Conservation (phyloP, 805 yeast species). For the Starmera quercuum region DNA sequence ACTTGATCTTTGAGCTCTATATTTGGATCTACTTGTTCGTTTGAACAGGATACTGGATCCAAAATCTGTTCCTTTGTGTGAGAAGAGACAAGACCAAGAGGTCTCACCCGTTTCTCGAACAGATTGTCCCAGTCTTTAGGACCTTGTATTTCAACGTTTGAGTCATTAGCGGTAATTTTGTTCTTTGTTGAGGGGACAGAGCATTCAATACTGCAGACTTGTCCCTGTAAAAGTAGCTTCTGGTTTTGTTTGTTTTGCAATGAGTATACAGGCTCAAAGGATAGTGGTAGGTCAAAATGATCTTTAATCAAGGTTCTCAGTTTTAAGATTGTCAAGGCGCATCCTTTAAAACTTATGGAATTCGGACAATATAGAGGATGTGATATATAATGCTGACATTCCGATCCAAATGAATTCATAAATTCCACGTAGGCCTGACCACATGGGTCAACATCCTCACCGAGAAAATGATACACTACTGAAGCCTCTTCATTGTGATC, state of each 20-base stretch:
- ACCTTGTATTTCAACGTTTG: conserved; percentile 5
- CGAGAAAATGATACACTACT: conserved; percentile 70
- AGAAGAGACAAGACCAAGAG: conserved; percentile 10
- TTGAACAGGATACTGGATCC: conserved; percentile 10
- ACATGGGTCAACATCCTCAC: conserved; percentile 45
- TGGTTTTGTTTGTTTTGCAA: conserved; percentile 19
- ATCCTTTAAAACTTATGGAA: conserved; percentile 46
- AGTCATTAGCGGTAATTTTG: conserved; percentile 5
- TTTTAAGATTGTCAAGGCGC: conserved; percentile 46
- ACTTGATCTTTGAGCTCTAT: conserved; percentile 40
- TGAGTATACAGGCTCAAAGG: conserved; percentile 18
- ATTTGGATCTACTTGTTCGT: conserved; percentile 7
- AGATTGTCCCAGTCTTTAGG: conserved; percentile 18
- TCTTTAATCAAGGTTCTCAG: conserved; percentile 44
- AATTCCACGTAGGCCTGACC: conserved; percentile 38
- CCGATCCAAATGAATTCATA: conserved; percentile 43
- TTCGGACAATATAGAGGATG: conserved; percentile 62
- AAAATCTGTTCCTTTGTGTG: conserved; percentile 6
- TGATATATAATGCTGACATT: conserved; percentile 59
- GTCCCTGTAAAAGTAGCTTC: conserved; percentile 15
- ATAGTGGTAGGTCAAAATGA: conserved; percentile 30
- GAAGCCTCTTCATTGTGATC: conserved; percentile 29
- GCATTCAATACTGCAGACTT: conserved; percentile 12
- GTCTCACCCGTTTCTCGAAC: conserved; percentile 19
- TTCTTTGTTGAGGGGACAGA: conserved; percentile 8